These are phyloP conservation scores for Edaphochlamys debaryana DNA, from an alignment of 139 green algal genomes.

Conservation along the genomic window DNA sequence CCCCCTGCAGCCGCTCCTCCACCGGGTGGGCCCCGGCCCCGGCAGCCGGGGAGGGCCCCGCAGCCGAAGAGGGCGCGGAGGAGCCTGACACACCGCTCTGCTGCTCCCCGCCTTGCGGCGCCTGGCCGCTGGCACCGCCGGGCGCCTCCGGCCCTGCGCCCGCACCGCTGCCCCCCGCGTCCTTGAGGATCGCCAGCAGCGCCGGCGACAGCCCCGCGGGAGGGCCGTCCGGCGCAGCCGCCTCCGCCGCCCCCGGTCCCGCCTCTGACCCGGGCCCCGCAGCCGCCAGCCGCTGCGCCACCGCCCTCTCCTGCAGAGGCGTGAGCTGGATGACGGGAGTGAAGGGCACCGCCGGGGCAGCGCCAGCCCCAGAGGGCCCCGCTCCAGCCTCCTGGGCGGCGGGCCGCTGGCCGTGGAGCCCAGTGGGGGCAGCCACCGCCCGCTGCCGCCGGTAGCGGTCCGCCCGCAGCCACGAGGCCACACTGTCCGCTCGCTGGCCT, in stretches of 20 bases:
- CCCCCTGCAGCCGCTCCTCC: not conserved
- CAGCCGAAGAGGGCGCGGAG: not conserved
- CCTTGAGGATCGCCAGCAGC: not conserved
- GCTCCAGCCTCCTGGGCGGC: not conserved
- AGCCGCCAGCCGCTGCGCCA: not conserved
- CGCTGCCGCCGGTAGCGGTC: conserved; percentile 36
- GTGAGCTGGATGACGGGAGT: conserved; percentile 18
- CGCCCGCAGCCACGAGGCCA: conserved; percentile 23
- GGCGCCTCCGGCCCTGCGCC: not conserved
- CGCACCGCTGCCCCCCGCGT: no score
- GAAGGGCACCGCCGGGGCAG: not conserved
- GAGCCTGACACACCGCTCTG: not conserved
- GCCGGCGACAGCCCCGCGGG: no score
- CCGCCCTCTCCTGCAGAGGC: not conserved
- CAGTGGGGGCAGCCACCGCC: not conserved
- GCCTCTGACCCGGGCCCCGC: not conserved
- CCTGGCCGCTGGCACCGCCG: not conserved
- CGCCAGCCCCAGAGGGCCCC: no score
- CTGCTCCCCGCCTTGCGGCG: not conserved
- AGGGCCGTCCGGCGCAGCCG: no score
- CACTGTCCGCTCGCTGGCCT: not conserved
- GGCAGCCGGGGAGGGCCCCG: not conserved
- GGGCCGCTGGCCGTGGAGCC: not conserved
- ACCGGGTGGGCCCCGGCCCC: not conserved
- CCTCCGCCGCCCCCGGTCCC: not conserved